Percentiles rank a stretch among this genome's conserved stretches.
Evolutionary conservation across 116 monocot genomes (phyloP).

Genomic region (Trichopus zeylanicus): DNA sequence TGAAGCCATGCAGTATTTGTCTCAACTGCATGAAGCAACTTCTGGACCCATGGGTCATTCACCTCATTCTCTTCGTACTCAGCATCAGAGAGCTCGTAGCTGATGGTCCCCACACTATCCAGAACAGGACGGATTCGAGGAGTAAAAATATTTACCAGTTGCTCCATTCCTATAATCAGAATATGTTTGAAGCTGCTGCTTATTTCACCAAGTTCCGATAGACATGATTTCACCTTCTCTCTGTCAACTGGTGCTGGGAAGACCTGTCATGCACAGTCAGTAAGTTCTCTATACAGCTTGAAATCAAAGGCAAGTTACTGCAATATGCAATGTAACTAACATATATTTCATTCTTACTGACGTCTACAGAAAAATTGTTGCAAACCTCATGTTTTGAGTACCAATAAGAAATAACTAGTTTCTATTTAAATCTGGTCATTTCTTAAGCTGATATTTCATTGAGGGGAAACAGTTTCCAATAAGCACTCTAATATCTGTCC

Average conservation of each 20-base stretch:
- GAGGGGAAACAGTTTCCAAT: background rate
- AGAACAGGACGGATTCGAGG: constrained; percentile 79
- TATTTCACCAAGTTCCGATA: constrained; percentile 77
- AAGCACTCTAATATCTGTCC: background rate
- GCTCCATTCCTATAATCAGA: constrained; percentile 59
- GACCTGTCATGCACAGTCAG: constrained; percentile 27
- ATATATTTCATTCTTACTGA: too few relatives aligned
- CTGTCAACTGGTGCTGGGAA: constrained; percentile 63
- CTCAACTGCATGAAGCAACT: constrained; percentile 66
- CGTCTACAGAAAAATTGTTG: too few relatives aligned
- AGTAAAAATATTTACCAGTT: constrained; percentile 43
- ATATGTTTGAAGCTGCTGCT: constrained; percentile 54
- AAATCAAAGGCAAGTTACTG: too few relatives aligned
- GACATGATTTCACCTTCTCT: constrained; percentile 83
- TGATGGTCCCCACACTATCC: constrained; percentile 71
- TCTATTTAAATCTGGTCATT: background rate
- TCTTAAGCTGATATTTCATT: background rate
- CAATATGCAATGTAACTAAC: too few relatives aligned
- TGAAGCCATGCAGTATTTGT: constrained; percentile 65
- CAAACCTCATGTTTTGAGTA: too few relatives aligned
- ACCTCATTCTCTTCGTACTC: constrained; percentile 90
- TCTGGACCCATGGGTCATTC: constrained; percentile 93
- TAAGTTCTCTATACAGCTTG: too few relatives aligned
- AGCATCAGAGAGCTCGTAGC: constrained; percentile 78
- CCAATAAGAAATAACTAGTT: background rate